Evolutionary conservation across 371 early-diverging fungal genomes (phyloP).

Genomic region (Apophysomyces ossiformis): DNA sequence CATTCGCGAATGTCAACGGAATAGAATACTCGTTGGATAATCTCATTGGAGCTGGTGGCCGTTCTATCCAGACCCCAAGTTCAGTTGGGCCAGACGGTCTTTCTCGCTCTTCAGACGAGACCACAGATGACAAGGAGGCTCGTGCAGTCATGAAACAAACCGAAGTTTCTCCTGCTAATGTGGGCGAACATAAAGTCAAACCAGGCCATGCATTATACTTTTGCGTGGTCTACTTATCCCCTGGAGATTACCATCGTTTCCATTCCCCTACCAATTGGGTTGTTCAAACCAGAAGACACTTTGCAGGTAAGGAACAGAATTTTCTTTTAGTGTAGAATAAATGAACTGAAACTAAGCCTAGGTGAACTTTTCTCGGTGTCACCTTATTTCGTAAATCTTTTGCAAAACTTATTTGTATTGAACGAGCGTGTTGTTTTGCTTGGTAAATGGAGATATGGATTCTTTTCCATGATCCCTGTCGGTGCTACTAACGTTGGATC

Average conservation of each 20-base stretch:
- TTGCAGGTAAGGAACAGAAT: slow-evolving; percentile 63
- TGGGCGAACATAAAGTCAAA: slow-evolving; percentile 52
- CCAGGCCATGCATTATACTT: slow-evolving; percentile 81
- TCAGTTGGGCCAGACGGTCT: slow-evolving; percentile 51
- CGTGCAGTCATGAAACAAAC: slow-evolving; percentile 27
- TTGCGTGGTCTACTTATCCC: slow-evolving; percentile 93
- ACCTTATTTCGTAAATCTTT: slow-evolving; percentile 80
- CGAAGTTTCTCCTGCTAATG: slow-evolving; percentile 25
- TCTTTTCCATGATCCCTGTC: slow-evolving; percentile 95
- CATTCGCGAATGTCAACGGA: slow-evolving; percentile 91
- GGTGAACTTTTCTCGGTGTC: slow-evolving; percentile 96
- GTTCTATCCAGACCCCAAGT: slow-evolving; percentile 34
- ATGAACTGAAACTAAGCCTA: slow-evolving; percentile 9
- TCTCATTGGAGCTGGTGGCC: slow-evolving; percentile 66
- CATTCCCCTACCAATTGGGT: slow-evolving; percentile 97
- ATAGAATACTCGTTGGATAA: slow-evolving; percentile 87
- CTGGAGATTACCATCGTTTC: slow-evolving; percentile 98
- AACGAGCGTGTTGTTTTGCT: slow-evolving; percentile 95
- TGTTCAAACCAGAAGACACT: slow-evolving; percentile 85
- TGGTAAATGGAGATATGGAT: slow-evolving; percentile 93
- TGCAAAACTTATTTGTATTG: slow-evolving; percentile 90
- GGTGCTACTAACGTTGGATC: slow-evolving; percentile 98
- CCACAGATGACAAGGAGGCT: slow-evolving; percentile 27
- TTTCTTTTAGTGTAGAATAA: not conserved
- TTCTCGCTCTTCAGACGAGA: slow-evolving; percentile 24